Percentiles rank a stretch among this genome's conserved stretches.
Conservation (phyloP, 1,139 yeast genomes). For the Taphrina pruni region DNA sequence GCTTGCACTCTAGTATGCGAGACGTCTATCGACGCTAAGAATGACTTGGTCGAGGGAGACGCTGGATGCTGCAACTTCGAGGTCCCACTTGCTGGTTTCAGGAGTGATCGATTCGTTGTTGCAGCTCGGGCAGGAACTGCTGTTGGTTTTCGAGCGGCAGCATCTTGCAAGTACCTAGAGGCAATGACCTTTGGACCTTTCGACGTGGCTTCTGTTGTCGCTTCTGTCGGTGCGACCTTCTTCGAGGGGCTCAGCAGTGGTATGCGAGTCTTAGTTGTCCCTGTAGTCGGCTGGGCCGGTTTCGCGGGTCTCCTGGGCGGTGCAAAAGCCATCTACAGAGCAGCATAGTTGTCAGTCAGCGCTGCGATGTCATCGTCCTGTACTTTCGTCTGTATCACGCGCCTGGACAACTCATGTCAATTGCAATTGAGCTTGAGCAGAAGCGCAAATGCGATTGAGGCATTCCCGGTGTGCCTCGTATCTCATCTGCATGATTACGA, state of each 20-base stretch:
- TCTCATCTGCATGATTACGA: constrained; percentile 3
- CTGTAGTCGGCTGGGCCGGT: background rate
- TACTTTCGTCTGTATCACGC: background rate
- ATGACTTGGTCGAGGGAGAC: background rate
- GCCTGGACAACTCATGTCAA: constrained; percentile 1
- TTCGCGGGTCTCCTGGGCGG: constrained; percentile 14
- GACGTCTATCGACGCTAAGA: background rate
- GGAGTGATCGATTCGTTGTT: background rate
- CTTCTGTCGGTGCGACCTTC: constrained; percentile 1
- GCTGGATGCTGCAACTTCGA: background rate
- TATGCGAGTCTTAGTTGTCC: constrained; percentile 9
- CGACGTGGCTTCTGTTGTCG: constrained; percentile 2
- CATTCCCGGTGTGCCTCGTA: constrained; percentile 3
- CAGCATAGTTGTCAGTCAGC: background rate
- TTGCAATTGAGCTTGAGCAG: background rate
- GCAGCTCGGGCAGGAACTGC: background rate
- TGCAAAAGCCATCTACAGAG: constrained; percentile 26
- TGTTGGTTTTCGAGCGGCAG: background rate
- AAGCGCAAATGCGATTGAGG: background rate
- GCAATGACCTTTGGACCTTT: constrained; percentile 10
- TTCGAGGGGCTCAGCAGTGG: constrained; percentile 18
- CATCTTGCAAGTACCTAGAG: constrained; percentile 20
- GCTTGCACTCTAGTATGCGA: background rate
- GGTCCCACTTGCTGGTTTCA: background rate
- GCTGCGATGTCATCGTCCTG: background rate